A percentile compares a stretch with the other conserved stretches of the same genome.
phyloP scores from a whole-genome alignment of 2,329 filamentous ascomycete species.

The Chrysosphaeria jannelii region DNA sequence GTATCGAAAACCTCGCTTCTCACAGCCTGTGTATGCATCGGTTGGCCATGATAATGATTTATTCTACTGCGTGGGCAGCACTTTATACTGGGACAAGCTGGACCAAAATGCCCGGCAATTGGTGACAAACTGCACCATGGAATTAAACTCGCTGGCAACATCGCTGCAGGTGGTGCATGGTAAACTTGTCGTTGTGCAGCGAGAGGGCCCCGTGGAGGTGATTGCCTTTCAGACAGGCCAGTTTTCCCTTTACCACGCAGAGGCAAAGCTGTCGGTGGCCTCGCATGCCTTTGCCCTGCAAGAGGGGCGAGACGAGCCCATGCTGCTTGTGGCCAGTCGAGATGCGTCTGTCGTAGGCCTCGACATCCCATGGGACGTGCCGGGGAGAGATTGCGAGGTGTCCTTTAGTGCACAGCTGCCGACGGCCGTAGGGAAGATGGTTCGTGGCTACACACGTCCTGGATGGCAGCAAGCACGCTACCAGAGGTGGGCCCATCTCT shows the following conservation, averaged over 20 bases:
- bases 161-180: conserved; percentile 16
- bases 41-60: conserved; percentile 22
- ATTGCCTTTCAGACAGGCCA: conserved; percentile 12
- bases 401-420: conserved; percentile 26
- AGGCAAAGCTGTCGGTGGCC: conserved; percentile 14
- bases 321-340: conserved; percentile 19
- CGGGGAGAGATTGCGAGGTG: conserved; percentile 12
- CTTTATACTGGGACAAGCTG: conserved; percentile 24
- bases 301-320: conserved; percentile 7
- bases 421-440: conserved; percentile 24
- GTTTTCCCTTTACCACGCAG: conserved; percentile 15
- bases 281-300: conserved; percentile 16
- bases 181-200: conserved; percentile 20
- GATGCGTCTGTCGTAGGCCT: conserved; percentile 17
- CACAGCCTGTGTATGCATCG: conserved; percentile 22
- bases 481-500: conserved; percentile 11
- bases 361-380: conserved; percentile 16
- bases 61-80: conserved; percentile 21
- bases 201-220: conserved; percentile 22
- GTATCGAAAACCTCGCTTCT: conserved; percentile 13
- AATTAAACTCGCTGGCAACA: conserved; percentile 21
- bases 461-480: conserved; percentile 14
- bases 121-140: conserved; percentile 14
- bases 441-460: conserved; percentile 19
- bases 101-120: conserved; percentile 20